These are phyloP conservation scores for Puya raimondii DNA, from an alignment of 176 grass and related monocot genomes.

Conservation along the genomic window DNA sequence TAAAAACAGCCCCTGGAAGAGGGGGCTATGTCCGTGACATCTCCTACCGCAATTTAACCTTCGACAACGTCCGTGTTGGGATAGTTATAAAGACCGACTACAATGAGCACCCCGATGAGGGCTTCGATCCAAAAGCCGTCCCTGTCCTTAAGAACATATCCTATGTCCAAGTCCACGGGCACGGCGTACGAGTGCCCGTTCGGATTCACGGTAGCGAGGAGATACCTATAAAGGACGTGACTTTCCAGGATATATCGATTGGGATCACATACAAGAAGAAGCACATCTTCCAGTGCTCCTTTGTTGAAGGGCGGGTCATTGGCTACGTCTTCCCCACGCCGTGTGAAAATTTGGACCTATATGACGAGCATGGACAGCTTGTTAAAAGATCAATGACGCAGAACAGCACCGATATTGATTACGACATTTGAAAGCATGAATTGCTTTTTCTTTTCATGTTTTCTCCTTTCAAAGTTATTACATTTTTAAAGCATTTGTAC, in stretches of 20 bases:
- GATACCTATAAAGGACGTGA: slow-evolving; percentile 59
- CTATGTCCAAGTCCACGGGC: slow-evolving; percentile 55
- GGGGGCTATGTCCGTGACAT: slow-evolving; percentile 67
- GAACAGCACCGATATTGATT: slow-evolving; percentile 76
- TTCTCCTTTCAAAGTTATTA: slow-evolving; percentile 6
- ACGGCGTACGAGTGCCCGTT: slow-evolving; percentile 56
- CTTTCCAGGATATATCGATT: slow-evolving; percentile 67
- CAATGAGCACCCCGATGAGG: slow-evolving; percentile 58
- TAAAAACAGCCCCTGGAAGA: slow-evolving; percentile 85
- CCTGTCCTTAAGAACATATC: slow-evolving; percentile 61
- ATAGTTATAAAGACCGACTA: slow-evolving; percentile 89
- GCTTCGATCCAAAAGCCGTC: slow-evolving; percentile 52
- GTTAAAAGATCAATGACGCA: slow-evolving; percentile 52
- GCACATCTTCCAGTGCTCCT: slow-evolving; percentile 84
- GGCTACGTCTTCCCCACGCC: slow-evolving; percentile 72
- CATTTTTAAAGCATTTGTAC: slow-evolving; percentile 6
- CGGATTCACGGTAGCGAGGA: slow-evolving; percentile 68
- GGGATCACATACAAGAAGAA: slow-evolving; percentile 52
- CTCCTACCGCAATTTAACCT: slow-evolving; percentile 51
- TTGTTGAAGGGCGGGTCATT: slow-evolving; percentile 67
- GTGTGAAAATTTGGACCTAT: slow-evolving; percentile 73
- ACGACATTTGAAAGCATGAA: slow-evolving; percentile 54
- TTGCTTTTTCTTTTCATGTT: slow-evolving; percentile 14
- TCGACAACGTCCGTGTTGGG: slow-evolving; percentile 56
- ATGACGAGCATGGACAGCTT: slow-evolving; percentile 45